These are phyloP conservation scores for Taphrina sp. DNA, from an alignment of 1,139 yeast genomes.

Conservation along the genomic window DNA sequence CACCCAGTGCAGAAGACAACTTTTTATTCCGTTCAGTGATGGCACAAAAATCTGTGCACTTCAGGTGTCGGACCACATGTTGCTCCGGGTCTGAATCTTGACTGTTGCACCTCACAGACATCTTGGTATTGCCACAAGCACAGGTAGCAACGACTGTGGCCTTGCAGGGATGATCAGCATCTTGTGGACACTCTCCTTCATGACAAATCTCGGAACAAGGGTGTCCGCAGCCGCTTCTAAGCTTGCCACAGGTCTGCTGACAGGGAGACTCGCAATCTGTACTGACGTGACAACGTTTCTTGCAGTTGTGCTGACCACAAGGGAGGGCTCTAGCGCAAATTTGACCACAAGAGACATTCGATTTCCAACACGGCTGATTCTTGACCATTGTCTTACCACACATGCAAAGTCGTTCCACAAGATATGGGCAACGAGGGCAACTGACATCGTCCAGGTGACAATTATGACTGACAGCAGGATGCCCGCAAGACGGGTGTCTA, in stretches of 20 bases:
- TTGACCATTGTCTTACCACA: constrained; percentile 65
- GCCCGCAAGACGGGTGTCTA: constrained; percentile 68
- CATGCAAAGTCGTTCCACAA: constrained; percentile 63
- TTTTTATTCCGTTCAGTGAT: constrained; percentile 58
- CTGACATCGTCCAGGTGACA: constrained; percentile 65
- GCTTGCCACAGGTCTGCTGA: constrained; percentile 56
- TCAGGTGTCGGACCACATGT: constrained; percentile 40
- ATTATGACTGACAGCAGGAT: constrained; percentile 64
- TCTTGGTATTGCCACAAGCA: constrained; percentile 59
- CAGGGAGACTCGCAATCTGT: constrained; percentile 50
- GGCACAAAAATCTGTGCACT: constrained; percentile 58
- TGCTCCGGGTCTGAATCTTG: constrained; percentile 39
- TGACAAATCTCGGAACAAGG: constrained; percentile 66
- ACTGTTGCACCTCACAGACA: constrained; percentile 58
- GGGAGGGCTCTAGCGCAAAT: constrained; percentile 57
- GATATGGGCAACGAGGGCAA: constrained; percentile 77
- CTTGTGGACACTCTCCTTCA: constrained; percentile 51
- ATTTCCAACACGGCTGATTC: constrained; percentile 70
- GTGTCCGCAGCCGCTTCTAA: constrained; percentile 60
- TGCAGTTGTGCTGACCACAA: constrained; percentile 70
- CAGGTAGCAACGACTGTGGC: constrained; percentile 56
- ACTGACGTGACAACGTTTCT: constrained; percentile 55
- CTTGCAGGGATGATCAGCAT: constrained; percentile 52
- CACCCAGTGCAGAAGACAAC: constrained; percentile 61
- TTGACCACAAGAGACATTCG: constrained; percentile 68